Evolutionary conservation across 2,329 filamentous ascomycete species (phyloP).

Genomic region (Penicillium sp.): DNA sequence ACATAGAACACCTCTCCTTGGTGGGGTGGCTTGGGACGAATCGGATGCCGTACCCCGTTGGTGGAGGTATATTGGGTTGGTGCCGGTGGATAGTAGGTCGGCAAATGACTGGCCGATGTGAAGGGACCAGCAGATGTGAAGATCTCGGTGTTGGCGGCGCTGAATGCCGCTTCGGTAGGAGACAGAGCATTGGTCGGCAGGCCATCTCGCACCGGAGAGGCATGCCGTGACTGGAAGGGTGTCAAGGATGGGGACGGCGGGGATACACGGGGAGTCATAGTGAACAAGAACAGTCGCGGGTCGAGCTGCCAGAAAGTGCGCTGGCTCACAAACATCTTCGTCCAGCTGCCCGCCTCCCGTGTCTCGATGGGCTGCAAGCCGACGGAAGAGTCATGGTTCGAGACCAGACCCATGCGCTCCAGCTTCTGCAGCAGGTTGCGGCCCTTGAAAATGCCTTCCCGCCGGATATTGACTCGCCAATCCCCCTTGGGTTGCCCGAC

Average conservation of each 20-base stretch:
- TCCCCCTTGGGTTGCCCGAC: slow-evolving; percentile 77
- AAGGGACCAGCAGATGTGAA: slow-evolving; percentile 66
- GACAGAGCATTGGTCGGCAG: slow-evolving; percentile 16
- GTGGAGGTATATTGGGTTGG: slow-evolving; percentile 82
- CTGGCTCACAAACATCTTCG: slow-evolving; percentile 78
- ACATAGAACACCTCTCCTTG: slow-evolving; percentile 93
- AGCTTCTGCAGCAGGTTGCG: slow-evolving; percentile 85
- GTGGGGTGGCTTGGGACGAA: slow-evolving; percentile 83
- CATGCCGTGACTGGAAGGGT: slow-evolving; percentile 55
- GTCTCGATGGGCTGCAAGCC: slow-evolving; percentile 65
- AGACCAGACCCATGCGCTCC: slow-evolving; percentile 87
- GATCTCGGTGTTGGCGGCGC: slow-evolving; percentile 38
- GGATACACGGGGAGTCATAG: slow-evolving; percentile 65
- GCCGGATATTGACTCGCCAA: slow-evolving; percentile 82
- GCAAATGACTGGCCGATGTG: slow-evolving; percentile 79
- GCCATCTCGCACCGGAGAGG: slow-evolving; percentile 52
- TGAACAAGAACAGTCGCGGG: slow-evolving; percentile 84
- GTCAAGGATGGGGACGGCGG: slow-evolving; percentile 56
- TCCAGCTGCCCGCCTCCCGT: slow-evolving; percentile 69
- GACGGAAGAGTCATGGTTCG: slow-evolving; percentile 74
- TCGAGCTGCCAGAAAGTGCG: slow-evolving; percentile 92
- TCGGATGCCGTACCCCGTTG: slow-evolving; percentile 78
- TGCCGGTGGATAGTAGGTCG: slow-evolving; percentile 86
- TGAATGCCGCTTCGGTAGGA: slow-evolving; percentile 34
- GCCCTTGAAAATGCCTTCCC: slow-evolving; percentile 85